Conservation (phyloP, 2,329 filamentous ascomycete species). For the Scedosporium dehoogii region DNA sequence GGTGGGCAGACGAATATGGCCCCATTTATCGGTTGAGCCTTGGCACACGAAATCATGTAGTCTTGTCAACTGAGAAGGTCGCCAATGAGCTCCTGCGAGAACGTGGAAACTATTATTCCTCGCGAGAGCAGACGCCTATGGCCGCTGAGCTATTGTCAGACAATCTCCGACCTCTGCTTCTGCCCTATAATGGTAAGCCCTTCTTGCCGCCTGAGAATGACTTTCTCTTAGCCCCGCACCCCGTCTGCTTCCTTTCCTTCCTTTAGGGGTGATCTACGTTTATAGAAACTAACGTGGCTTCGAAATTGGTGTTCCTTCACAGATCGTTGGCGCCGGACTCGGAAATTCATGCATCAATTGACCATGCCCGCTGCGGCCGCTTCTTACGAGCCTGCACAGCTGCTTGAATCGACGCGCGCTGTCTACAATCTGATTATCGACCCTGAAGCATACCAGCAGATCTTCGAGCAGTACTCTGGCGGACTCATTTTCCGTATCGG, state of each 20-base stretch:
- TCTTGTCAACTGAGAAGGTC: background rate
- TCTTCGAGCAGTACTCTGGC: background rate
- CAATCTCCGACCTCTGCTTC: background rate
- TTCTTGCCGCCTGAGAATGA: no score
- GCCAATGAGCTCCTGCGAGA: background rate
- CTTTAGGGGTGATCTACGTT: no score
- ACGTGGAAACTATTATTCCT: background rate
- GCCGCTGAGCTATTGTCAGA: background rate
- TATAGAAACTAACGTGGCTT: no score
- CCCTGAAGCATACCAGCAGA: background rate
- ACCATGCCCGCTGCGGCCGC: background rate
- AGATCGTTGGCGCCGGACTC: background rate
- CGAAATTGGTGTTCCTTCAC: background rate
- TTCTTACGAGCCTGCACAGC: background rate
- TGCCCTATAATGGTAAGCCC: background rate
- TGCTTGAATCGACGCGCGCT: background rate
- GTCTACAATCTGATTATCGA: background rate
- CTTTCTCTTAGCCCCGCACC: background rate
- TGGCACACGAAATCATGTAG: background rate
- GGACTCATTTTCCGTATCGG: background rate
- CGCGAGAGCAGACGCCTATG: background rate
- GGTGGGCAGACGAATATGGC: background rate
- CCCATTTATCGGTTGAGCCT: background rate
- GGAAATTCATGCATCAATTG: background rate
- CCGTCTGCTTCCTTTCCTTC: no score